These are phyloP conservation scores for Vigna radiata DNA, from an alignment of 306 rosid species.

Conservation along the genomic window DNA sequence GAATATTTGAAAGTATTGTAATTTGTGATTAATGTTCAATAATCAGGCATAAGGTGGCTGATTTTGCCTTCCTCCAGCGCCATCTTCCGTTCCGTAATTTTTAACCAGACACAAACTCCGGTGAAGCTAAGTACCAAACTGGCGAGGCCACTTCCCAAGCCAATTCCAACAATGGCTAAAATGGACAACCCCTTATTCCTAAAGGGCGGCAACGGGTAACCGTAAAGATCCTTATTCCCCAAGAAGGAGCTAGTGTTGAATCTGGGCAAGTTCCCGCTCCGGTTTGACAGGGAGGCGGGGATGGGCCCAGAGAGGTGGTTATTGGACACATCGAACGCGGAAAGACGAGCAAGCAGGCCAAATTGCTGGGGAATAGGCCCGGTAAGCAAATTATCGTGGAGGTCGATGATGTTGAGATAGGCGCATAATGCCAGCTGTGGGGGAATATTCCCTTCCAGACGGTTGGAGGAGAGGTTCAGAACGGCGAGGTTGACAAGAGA, in stretches of 20 bases:
- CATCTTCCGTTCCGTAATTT: conserved; percentile 78
- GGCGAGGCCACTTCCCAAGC: conserved; percentile 89
- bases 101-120: conserved; percentile 94
- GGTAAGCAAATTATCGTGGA: conserved; percentile 71
- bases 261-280: conserved; percentile 72
- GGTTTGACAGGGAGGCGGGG: conserved; percentile 65
- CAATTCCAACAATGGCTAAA: conserved; percentile 93
- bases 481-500: conserved; percentile 86
- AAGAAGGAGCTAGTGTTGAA: conserved; percentile 76
- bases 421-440: conserved; percentile 92
- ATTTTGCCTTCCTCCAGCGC: conserved; percentile 81
- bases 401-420: conserved; percentile 89
- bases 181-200: conserved; percentile 71
- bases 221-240: conserved; percentile 91
- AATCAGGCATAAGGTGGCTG: conserved; percentile 91
- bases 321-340: conserved; percentile 86
- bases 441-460: conserved; percentile 72
- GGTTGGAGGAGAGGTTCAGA: conserved; percentile 78
- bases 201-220: conserved; percentile 78
- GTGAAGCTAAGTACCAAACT: conserved; percentile 88
- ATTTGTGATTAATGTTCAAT: conserved; percentile 44
- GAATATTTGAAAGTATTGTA: conserved; percentile 24
- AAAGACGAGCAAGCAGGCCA: conserved; percentile 78
- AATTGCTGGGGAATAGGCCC: conserved; percentile 91
- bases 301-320: conserved; percentile 84